These are phyloP conservation scores for Paecilomyces niveus DNA, from an alignment of 2,329 filamentous ascomycete genomes.

Conservation along the genomic window DNA sequence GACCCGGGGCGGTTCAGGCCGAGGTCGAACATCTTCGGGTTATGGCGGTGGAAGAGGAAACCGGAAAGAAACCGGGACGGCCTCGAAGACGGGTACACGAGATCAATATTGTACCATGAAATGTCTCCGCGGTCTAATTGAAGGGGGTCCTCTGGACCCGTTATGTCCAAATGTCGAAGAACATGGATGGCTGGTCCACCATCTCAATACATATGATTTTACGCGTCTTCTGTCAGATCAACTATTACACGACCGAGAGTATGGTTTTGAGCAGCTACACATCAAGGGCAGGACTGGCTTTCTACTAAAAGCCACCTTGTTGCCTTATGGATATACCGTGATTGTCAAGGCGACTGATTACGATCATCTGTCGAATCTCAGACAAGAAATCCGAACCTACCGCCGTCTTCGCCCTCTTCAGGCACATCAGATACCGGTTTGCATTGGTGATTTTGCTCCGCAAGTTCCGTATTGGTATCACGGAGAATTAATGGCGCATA, in stretches of 20 bases:
- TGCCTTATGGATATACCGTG: not conserved
- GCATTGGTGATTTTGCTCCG: no score
- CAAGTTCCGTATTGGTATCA: no score
- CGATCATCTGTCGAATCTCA: no score
- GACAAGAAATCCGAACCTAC: no score
- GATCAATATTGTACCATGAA: conserved; percentile 15
- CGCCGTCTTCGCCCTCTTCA: no score
- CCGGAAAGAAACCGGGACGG: conserved; percentile 14
- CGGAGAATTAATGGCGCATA: no score
- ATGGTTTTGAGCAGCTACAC: not conserved
- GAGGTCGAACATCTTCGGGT: not conserved
- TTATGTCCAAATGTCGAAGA: conserved; percentile 29
- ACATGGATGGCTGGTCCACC: conserved; percentile 16
- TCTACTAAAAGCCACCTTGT: not conserved
- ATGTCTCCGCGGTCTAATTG: conserved; percentile 14
- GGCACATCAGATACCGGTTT: no score
- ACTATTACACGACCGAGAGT: not conserved
- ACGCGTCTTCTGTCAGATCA: conserved; percentile 1
- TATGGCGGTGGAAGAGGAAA: conserved; percentile 14
- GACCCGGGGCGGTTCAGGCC: conserved; percentile 1
- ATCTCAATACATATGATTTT: conserved; percentile 9
- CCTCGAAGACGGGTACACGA: conserved; percentile 7
- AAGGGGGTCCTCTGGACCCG: conserved; percentile 12
- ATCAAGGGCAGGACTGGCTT: not conserved
- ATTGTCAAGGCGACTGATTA: no score